phyloP scores from a whole-genome alignment of 2,329 filamentous ascomycete genomes.

The Pyricularia sp. region DNA sequence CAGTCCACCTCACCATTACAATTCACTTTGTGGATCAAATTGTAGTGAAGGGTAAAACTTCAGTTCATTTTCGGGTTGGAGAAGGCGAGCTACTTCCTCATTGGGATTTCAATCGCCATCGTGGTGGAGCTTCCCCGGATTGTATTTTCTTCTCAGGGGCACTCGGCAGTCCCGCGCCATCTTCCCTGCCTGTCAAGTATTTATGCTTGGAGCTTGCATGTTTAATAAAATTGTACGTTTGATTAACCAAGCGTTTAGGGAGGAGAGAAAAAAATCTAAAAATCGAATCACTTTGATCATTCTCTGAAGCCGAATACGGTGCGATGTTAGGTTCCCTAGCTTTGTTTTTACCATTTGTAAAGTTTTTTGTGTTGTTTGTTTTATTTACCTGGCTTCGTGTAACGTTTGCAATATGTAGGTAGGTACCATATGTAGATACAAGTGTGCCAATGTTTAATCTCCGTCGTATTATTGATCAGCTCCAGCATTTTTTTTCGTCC shows the following conservation, averaged over 20 bases:
- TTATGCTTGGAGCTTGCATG: neutral
- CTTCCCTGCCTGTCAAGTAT: neutral
- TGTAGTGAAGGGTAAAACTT: neutral
- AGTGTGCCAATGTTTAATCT: neutral
- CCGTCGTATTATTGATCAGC: neutral
- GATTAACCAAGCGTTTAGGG: neutral
- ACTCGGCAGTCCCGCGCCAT: neutral
- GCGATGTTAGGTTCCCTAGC: neutral
- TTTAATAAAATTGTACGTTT: neutral
- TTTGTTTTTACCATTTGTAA: too few species aligned
- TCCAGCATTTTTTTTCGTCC: neutral
- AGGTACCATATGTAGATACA: neutral
- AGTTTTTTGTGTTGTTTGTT: too few species aligned
- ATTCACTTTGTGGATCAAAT: neutral
- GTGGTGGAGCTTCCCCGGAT: neutral
- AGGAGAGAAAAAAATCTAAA: neutral
- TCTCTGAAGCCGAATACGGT: neutral
- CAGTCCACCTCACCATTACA: neutral
- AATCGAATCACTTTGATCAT: neutral
- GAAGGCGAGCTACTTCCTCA: neutral
- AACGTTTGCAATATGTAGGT: neutral
- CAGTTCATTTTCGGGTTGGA: neutral
- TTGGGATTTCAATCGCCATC: neutral
- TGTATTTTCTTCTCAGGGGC: neutral
- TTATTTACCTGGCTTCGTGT: too few species aligned